phyloP scores from a whole-genome alignment of 331 rosid genomes.

The Quercus phellos region DNA sequence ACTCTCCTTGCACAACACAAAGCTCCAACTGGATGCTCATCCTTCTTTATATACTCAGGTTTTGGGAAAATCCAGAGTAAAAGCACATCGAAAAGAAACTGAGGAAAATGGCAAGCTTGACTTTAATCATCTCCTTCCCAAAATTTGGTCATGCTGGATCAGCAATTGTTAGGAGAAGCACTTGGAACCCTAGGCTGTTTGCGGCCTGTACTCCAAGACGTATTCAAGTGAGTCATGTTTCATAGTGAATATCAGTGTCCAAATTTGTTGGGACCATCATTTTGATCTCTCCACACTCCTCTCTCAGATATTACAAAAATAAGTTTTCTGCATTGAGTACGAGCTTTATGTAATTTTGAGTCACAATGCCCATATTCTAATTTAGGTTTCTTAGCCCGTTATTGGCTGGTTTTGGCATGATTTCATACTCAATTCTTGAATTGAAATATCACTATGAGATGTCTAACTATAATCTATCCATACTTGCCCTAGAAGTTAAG shows the following conservation, averaged over 20 bases:
- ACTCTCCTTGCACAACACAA: slow-evolving; percentile 15
- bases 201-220: slow-evolving; percentile 44
- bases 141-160: slow-evolving; percentile 48
- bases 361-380: too few relatives aligned
- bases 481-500: too few relatives aligned
- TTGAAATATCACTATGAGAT: too few relatives aligned
- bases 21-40: not conserved
- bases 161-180: slow-evolving; percentile 35
- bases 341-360: too few relatives aligned
- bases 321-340: too few relatives aligned
- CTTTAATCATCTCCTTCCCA: slow-evolving; percentile 39
- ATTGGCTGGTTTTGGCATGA: not conserved
- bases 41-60: slow-evolving; percentile 16
- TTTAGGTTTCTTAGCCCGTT: too few relatives aligned
- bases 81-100: not conserved
- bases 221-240: slow-evolving; percentile 40
- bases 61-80: not conserved
- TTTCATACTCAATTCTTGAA: not conserved
- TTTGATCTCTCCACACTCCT: not conserved
- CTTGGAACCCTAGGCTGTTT: slow-evolving; percentile 33
- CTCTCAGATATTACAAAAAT: too few relatives aligned
- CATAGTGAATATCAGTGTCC: not conserved
- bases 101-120: slow-evolving; percentile 43
- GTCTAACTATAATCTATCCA: too few relatives aligned
- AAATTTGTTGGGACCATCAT: not conserved